Base-by-base conservation (phyloP, 2,329 filamentous ascomycete species). In the Ophiostoma montium region DNA sequence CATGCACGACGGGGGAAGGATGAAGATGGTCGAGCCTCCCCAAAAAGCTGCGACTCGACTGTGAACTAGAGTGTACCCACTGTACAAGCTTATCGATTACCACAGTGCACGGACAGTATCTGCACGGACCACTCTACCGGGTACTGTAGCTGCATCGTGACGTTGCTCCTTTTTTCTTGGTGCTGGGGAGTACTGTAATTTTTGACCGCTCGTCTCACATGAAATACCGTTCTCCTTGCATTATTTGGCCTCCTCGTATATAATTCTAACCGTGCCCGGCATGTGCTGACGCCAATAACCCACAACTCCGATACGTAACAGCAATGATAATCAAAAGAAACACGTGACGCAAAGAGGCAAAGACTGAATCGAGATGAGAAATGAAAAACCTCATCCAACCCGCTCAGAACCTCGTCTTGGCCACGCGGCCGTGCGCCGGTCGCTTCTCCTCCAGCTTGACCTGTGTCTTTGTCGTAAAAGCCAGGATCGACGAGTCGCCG, bases 391-490 rank as follows among this genome's bases (percentile, higher is more conserved):
- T n/a, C n/a, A n/a, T n/a, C n/a, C n/a, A n/a, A n/a, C n/a, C n/a
- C n/a, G n/a, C n/a, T 27, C 27, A 47, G 13, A 27, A 47, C 23
- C 35, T 19, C 21, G 15, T n/a, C 21, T 31, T 47, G 21, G n/a
- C 30, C 10, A 38, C 18, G 16, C 31, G 19, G 21, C 31, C 21
- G 15, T 46, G 19, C 33, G 41, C 12, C 18, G 48, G 27, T 10
- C 36, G 18, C n/a, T 32, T 16, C 6, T 46, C 16, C 33, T 76
- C 71, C 18, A 68, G 52, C 35, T 65, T 60, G 30, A 65, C 49
- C 9, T 53, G 52, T 10, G 53, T 52, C 44, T 63, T 66, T 44
- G 60, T 61, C 23, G 67, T 59, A 48, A 71, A 71, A 27, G 67
- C 67, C 13, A 65, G 54, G 42, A 75, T 65, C 2, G 62, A 58